Conservation (phyloP, 1,284 basidiomycete species). For the Lignosus rhinocerotis region DNA sequence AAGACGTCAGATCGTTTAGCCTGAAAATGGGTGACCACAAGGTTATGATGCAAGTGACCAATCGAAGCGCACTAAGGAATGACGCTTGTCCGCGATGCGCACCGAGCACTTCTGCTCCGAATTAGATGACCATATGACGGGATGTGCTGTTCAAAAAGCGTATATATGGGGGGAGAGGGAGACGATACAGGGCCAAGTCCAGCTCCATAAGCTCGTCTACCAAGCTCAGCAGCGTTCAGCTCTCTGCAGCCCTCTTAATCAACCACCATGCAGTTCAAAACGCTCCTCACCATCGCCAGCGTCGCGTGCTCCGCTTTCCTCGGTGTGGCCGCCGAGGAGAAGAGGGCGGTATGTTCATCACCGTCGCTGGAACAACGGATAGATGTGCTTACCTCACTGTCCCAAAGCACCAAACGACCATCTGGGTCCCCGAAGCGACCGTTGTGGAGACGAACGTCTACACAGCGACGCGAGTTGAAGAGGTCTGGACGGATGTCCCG, state of each 20-base stretch:
- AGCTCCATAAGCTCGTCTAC: constrained; percentile 14
- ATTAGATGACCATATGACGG: constrained; percentile 17
- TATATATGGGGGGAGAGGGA: constrained; percentile 15
- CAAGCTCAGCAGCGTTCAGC: constrained; percentile 5
- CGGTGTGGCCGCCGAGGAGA: constrained; percentile 13
- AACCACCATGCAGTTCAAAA: constrained; percentile 18
- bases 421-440: constrained; percentile 22
- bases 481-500: constrained; percentile 16
- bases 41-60: constrained; percentile 17
- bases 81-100: not conserved
- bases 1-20: constrained; percentile 11
- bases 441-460: constrained; percentile 19
- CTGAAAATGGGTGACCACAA: constrained; percentile 10
- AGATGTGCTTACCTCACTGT: constrained; percentile 2
- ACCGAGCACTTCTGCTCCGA: constrained; percentile 5
- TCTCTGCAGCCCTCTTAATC: constrained; percentile 9
- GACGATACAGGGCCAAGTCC: constrained; percentile 8
- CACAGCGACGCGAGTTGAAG: constrained; percentile 21
- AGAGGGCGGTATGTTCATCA: constrained; percentile 5
- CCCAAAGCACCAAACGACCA: constrained; percentile 9
- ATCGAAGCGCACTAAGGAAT: not conserved
- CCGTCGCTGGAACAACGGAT: not conserved
- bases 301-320: constrained; percentile 11
- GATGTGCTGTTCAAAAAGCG: not conserved
- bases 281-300: constrained; percentile 16